Conservation (phyloP, 2,329 filamentous ascomycete genomes). For the Parafenestella ontariensis region DNA sequence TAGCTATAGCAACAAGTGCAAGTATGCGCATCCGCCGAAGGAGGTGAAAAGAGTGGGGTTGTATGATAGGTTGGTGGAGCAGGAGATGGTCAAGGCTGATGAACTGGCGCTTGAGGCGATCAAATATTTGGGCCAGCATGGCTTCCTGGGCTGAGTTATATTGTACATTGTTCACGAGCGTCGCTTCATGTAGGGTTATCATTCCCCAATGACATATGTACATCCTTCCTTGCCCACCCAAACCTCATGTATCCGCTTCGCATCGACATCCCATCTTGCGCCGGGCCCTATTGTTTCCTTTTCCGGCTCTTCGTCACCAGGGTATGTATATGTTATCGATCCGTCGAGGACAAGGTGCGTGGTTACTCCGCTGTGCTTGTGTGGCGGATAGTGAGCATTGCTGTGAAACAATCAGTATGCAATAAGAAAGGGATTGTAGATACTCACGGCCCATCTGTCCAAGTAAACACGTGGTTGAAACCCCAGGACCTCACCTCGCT, state of each 20-base stretch:
- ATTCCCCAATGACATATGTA: slow-evolving; percentile 70
- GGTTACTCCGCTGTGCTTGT: slow-evolving; percentile 68
- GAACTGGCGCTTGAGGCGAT: slow-evolving; percentile 54
- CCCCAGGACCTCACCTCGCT: slow-evolving; percentile 72
- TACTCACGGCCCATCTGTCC: slow-evolving; percentile 72
- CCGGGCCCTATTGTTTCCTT: slow-evolving; percentile 68
- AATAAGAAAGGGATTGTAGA: not conserved
- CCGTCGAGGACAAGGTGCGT: slow-evolving; percentile 74
- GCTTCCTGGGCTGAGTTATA: slow-evolving; percentile 47
- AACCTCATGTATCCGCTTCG: slow-evolving; percentile 70
- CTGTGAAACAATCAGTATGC: slow-evolving; percentile 48
- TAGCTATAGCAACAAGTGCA: slow-evolving; percentile 33
- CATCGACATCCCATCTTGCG: slow-evolving; percentile 70
- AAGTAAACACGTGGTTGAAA: slow-evolving; percentile 73
- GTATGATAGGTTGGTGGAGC: slow-evolving; percentile 51
- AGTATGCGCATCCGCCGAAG: slow-evolving; percentile 32
- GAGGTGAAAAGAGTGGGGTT: slow-evolving; percentile 29
- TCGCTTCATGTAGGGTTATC: slow-evolving; percentile 2
- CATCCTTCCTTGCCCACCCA: slow-evolving; percentile 72
- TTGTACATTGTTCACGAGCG: not conserved
- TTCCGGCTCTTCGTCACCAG: slow-evolving; percentile 61
- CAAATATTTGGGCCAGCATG: slow-evolving; percentile 54
- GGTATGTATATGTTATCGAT: slow-evolving; percentile 71
- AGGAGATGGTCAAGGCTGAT: slow-evolving; percentile 54
- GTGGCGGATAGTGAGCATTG: slow-evolving; percentile 72